A percentile compares a stretch with the other conserved stretches of the same genome.
Evolutionary conservation across 2,329 filamentous ascomycete species (phyloP).

Genomic region (Diaporthe destruens): DNA sequence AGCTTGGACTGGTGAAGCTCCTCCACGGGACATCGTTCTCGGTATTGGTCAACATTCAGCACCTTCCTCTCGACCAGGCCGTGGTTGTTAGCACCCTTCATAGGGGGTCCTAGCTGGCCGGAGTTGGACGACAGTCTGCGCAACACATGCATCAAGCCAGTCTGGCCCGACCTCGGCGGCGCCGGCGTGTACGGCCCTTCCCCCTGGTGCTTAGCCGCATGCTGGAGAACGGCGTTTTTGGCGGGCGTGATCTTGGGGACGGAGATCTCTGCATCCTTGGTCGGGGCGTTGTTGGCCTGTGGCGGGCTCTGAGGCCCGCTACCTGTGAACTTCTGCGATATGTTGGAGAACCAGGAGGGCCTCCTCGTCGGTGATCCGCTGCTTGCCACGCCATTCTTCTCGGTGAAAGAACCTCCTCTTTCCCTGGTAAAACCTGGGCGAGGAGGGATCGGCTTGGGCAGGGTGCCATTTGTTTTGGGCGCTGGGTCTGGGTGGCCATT

Average conservation of each 20-base stretch:
- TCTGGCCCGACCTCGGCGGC: conserved; percentile 75
- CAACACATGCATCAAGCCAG: conserved; percentile 85
- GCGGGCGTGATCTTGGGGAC: conserved; percentile 63
- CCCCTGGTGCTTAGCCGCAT: conserved; percentile 67
- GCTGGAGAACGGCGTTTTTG: conserved; percentile 71
- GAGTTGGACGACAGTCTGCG: conserved; percentile 80
- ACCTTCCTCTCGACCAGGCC: conserved; percentile 83
- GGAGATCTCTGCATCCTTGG: conserved; percentile 58
- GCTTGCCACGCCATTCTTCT: conserved; percentile 51
- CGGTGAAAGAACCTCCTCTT: conserved; percentile 49
- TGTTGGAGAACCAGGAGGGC: conserved; percentile 92
- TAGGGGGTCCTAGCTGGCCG: conserved; percentile 59
- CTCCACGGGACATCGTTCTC: conserved; percentile 82
- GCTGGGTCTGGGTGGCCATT: conserved; percentile 33
- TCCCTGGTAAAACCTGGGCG: conserved; percentile 47
- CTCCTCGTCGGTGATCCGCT: conserved; percentile 64
- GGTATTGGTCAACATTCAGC: conserved; percentile 85
- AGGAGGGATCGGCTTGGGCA: conserved; percentile 49
- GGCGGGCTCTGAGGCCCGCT: conserved; percentile 47
- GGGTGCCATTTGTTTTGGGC: conserved; percentile 38
- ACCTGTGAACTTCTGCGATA: conserved; percentile 91
- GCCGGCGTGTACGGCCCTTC: conserved; percentile 79
- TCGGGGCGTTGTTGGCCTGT: conserved; percentile 51
- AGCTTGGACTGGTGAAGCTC: conserved; percentile 87
- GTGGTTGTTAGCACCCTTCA: conserved; percentile 65